These are phyloP conservation scores for Fusarium armeniacum DNA, from an alignment of 2,329 filamentous ascomycete genomes.

Conservation along the genomic window DNA sequence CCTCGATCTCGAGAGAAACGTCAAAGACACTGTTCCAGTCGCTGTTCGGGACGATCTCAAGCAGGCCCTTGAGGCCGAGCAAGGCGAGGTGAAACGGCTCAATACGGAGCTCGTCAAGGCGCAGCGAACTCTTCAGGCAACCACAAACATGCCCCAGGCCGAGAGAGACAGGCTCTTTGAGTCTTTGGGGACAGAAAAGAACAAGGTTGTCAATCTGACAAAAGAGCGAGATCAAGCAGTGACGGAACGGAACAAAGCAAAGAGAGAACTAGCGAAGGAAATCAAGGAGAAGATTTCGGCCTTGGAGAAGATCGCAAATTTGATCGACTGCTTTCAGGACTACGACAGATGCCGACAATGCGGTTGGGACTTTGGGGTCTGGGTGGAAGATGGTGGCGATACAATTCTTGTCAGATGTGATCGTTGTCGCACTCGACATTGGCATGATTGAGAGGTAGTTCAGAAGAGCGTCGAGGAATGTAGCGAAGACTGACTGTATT, in stretches of 20 bases:
- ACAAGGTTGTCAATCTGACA: neutral
- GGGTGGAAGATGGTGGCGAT: neutral
- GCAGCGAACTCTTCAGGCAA: neutral
- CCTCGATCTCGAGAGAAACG: neutral
- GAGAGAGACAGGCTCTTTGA: neutral
- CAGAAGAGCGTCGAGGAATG: neutral
- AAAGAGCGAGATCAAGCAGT: neutral
- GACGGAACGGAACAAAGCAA: neutral
- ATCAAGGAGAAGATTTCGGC: too few species aligned
- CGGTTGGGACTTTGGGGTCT: neutral
- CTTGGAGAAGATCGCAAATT: neutral
- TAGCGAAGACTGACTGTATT: neutral
- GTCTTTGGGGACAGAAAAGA: neutral
- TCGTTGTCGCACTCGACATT: neutral
- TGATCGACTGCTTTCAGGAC: neutral
- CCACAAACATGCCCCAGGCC: neutral
- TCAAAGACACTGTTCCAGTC: neutral
- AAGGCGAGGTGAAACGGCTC: neutral
- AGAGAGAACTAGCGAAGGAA: neutral
- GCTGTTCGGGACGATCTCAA: neutral
- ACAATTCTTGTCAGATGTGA: neutral
- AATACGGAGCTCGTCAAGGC: neutral
- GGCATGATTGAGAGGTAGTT: neutral
- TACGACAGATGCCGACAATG: neutral
- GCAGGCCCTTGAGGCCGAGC: neutral